phyloP scores from a whole-genome alignment of 1,284 basidiomycete species.

The Sporisorium exsertum region DNA sequence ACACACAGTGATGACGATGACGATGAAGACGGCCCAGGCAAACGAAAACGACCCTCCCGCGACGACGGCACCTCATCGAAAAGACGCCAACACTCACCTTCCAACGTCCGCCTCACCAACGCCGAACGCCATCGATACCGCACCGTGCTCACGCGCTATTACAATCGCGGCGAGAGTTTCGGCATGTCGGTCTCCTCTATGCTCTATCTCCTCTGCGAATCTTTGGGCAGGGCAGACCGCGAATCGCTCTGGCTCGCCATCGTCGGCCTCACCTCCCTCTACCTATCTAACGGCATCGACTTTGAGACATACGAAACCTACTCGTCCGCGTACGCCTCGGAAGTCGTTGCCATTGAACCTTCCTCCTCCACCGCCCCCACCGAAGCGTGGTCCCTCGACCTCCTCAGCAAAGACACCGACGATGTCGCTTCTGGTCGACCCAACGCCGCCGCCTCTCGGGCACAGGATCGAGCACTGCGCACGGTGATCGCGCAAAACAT shows the following conservation, averaged over 20 bases:
- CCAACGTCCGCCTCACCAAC: slow-evolving; percentile 26
- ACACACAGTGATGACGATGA: slow-evolving; percentile 57
- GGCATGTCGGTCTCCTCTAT: slow-evolving; percentile 90
- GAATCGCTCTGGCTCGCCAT: slow-evolving; percentile 94
- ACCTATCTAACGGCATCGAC: slow-evolving; percentile 86
- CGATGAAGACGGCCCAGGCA: slow-evolving; percentile 16
- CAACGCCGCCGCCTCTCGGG: neutral
- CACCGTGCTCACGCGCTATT: slow-evolving; percentile 74
- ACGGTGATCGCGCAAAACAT: slow-evolving; percentile 22
- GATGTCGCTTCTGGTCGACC: neutral
- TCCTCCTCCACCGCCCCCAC: neutral
- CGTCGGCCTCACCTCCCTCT: slow-evolving; percentile 92
- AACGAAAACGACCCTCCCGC: slow-evolving; percentile 24
- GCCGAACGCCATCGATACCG: slow-evolving; percentile 55
- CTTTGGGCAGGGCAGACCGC: slow-evolving; percentile 89
- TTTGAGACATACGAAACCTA: slow-evolving; percentile 81
- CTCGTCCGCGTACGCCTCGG: slow-evolving; percentile 56
- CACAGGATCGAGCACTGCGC: slow-evolving; percentile 10
- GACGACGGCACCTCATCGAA: neutral
- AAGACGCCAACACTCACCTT: slow-evolving; percentile 6
- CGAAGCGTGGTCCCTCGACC: slow-evolving; percentile 43
- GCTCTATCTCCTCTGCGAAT: slow-evolving; percentile 88
- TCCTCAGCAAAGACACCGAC: slow-evolving; percentile 11
- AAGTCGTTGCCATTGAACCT: slow-evolving; percentile 58
- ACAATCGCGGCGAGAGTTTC: slow-evolving; percentile 84